Conservation (phyloP, 1,139 yeast genomes). For the Tardiomyces depauwii region DNA sequence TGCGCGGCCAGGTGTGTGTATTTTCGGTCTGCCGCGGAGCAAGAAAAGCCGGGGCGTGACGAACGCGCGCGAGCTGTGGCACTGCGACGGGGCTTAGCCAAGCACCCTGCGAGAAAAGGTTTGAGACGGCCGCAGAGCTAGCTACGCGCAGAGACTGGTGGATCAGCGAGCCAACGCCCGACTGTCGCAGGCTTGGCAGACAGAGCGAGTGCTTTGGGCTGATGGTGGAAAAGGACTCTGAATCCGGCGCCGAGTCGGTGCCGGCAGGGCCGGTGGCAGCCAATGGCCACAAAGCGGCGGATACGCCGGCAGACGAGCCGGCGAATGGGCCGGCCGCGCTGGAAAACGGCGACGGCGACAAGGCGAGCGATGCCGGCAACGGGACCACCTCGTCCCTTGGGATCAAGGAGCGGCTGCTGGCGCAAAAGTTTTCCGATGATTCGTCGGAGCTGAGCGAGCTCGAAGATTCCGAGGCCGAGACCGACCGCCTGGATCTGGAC, state of each 20-base stretch:
- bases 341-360: not conserved
- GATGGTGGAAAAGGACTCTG: not conserved
- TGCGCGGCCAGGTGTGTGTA: too few species aligned
- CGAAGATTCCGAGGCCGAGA: constrained; percentile 65
- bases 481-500: constrained; percentile 51
- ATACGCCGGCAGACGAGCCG: not conserved
- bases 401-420: not conserved
- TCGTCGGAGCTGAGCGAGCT: constrained; percentile 49
- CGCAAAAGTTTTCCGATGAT: constrained; percentile 10
- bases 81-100: too few species aligned
- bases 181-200: too few species aligned
- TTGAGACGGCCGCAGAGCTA: too few species aligned
- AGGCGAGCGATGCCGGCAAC: not conserved
- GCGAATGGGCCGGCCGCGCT: not conserved
- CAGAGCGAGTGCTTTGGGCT: not conserved
- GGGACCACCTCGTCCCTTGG: not conserved
- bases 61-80: too few species aligned
- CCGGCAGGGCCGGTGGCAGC: not conserved
- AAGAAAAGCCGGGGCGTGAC: too few species aligned
- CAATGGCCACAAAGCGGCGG: not conserved
- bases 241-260: too few species aligned
- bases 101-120: too few species aligned
- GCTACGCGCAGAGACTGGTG: too few species aligned
- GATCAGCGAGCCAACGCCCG: too few species aligned
- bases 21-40: too few species aligned